Evolutionary conservation across 2,329 filamentous ascomycete species (phyloP).

Genomic region (Aureobasidium sp.): DNA sequence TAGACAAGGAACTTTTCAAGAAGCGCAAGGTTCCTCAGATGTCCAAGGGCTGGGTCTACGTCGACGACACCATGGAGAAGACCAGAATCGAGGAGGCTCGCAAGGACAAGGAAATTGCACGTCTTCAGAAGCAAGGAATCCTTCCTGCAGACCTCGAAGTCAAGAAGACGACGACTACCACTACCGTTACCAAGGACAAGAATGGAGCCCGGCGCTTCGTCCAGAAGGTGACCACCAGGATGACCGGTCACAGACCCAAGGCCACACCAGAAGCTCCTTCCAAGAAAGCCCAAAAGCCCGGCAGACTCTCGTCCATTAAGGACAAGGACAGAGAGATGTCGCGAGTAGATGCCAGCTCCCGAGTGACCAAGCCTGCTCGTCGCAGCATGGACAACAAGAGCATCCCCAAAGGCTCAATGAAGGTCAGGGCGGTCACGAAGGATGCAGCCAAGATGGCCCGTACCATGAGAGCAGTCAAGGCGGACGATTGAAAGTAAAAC

Average conservation of each 20-base stretch:
- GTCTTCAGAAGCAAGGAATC: slow-evolving; percentile 4
- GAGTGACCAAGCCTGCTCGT: neutral
- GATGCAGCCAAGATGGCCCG: slow-evolving; percentile 12
- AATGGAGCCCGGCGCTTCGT: slow-evolving; percentile 9
- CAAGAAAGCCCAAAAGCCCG: neutral
- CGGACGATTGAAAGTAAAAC: neutral
- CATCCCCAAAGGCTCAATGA: slow-evolving; percentile 13
- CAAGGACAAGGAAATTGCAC: slow-evolving; percentile 15
- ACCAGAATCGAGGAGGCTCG: slow-evolving; percentile 16
- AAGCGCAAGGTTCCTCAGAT: slow-evolving; percentile 18
- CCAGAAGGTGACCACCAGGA: slow-evolving; percentile 10
- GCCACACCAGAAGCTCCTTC: neutral
- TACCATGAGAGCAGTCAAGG: slow-evolving; percentile 14
- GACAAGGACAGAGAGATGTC: neutral
- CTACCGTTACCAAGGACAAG: slow-evolving; percentile 8
- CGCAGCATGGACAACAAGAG: slow-evolving; percentile 12
- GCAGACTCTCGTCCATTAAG: slow-evolving; percentile 1
- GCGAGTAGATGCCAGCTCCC: neutral
- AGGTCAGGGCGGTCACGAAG: slow-evolving; percentile 5
- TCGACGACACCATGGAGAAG: slow-evolving; percentile 16
- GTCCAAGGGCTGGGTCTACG: slow-evolving; percentile 18
- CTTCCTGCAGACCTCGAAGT: slow-evolving; percentile 3
- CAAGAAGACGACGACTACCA: slow-evolving; percentile 9
- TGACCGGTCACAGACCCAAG: slow-evolving; percentile 5
- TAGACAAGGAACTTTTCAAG: slow-evolving; percentile 17